These are phyloP conservation scores for Quercus phellos DNA, from an alignment of 331 rosid species.

Conservation along the genomic window DNA sequence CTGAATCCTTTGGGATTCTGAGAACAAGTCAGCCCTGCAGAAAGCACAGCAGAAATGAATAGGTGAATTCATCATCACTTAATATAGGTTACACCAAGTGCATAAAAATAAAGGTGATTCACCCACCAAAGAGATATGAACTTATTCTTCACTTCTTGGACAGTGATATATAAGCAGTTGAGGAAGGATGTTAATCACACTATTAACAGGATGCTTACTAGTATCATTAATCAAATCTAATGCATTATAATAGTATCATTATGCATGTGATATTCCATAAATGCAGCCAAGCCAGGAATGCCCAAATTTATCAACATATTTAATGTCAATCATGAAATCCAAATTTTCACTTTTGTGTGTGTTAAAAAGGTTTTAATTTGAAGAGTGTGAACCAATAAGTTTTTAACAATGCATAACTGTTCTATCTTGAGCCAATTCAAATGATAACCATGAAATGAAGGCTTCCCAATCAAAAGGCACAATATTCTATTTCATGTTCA, in stretches of 20 bases:
- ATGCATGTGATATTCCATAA: neutral
- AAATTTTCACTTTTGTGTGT: neutral
- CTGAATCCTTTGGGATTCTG: conserved; percentile 62
- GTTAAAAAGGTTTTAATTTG: neutral
- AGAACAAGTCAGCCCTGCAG: conserved; percentile 64
- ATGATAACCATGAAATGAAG: neutral
- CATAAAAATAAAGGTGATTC: neutral
- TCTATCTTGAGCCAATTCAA: neutral
- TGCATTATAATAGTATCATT: neutral
- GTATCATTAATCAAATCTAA: neutral
- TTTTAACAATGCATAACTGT: neutral
- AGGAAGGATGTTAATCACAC: neutral
- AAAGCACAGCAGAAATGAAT: conserved; percentile 10
- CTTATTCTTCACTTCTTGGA: too few relatives aligned
- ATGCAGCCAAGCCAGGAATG: neutral
- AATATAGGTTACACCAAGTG: neutral
- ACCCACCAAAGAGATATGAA: neutral
- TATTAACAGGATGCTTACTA: neutral
- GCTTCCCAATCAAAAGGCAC: neutral
- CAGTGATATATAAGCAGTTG: too few relatives aligned
- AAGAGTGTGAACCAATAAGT: neutral
- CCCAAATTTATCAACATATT: neutral
- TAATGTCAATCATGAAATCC: neutral
- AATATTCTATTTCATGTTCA: neutral
- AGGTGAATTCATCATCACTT: conserved; percentile 1